phyloP scores from a whole-genome alignment of 805 yeast species.

The Kregervanrija delftensis region DNA sequence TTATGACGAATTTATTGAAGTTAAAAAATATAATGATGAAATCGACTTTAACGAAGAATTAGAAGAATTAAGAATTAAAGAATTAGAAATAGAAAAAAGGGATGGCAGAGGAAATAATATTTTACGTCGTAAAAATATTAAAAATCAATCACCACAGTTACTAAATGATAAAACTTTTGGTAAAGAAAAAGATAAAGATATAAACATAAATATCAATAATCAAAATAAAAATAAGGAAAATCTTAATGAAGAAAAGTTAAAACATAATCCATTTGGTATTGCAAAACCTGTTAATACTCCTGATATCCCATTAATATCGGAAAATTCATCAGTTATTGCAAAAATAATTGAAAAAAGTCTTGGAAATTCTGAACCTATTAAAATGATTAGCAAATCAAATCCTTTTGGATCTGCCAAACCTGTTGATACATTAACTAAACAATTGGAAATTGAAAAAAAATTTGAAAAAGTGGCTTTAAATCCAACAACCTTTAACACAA shows the following conservation, averaged over 20 bases:
- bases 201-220: no score
- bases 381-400: conserved; percentile 25
- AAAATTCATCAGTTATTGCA: conserved; percentile 9
- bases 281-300: conserved; percentile 57
- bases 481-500: conserved; percentile 33
- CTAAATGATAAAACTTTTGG: no score
- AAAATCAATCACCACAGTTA: no score
- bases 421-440: conserved; percentile 65
- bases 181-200: no score
- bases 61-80: conserved; percentile 16
- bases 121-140: no score
- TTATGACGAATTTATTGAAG: conserved; percentile 31
- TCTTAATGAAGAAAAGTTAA: conserved; percentile 15
- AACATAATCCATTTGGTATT: conserved; percentile 64
- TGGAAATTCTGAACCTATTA: not conserved
- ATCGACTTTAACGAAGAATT: conserved; percentile 22
- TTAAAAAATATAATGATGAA: conserved; percentile 23
- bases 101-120: no score
- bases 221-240: conserved; percentile 1
- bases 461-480: conserved; percentile 37
- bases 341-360: conserved; percentile 1
- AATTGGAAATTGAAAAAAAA: conserved; percentile 52
- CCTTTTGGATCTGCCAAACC: conserved; percentile 88
- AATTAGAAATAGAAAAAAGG: no score
- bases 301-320: conserved; percentile 11